phyloP scores from a whole-genome alignment of 495 filamentous ascomycete genomes.

The Tuber microsphaerosporum region DNA sequence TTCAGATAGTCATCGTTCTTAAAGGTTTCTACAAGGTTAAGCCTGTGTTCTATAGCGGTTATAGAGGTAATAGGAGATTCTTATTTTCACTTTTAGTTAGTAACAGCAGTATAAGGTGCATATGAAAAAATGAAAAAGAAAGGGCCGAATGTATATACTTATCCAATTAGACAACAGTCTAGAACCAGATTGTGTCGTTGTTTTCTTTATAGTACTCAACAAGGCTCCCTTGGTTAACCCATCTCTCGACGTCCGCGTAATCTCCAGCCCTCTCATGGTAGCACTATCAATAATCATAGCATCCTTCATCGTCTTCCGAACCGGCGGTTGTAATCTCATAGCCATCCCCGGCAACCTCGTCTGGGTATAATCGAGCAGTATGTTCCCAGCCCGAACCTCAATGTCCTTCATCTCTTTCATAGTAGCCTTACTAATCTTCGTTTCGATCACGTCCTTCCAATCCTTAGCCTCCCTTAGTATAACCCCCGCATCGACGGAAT shows the following conservation, averaged over 20 bases:
- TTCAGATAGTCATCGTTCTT: constrained; percentile 56
- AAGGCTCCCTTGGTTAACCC: constrained; percentile 69
- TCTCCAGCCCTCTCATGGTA: constrained; percentile 80
- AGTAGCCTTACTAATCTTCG: constrained; percentile 49
- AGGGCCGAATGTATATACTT: constrained; percentile 48
- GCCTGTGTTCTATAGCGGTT: constrained; percentile 65
- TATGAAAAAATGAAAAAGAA: constrained; percentile 1
- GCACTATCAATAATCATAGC: constrained; percentile 88
- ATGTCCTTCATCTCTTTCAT: constrained; percentile 45
- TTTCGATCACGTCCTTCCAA: constrained; percentile 73
- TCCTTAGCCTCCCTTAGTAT: neutral
- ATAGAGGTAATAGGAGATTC: constrained; percentile 79
- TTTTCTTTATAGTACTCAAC: constrained; percentile 77
- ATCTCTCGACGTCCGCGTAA: constrained; percentile 74
- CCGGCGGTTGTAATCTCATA: constrained; percentile 77
- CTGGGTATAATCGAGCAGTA: constrained; percentile 75
- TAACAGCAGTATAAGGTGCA: constrained; percentile 13
- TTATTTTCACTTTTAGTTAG: constrained; percentile 24
- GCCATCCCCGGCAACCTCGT: constrained; percentile 67
- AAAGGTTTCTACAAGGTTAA: constrained; percentile 74
- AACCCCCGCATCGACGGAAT: constrained; percentile 15
- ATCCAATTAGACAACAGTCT: constrained; percentile 74
- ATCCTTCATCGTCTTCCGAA: constrained; percentile 61
- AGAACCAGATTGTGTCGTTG: constrained; percentile 82
- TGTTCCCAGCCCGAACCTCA: constrained; percentile 62